Conservation (phyloP, 345 rosid genomes). For the Gossypium stocksii region DNA sequence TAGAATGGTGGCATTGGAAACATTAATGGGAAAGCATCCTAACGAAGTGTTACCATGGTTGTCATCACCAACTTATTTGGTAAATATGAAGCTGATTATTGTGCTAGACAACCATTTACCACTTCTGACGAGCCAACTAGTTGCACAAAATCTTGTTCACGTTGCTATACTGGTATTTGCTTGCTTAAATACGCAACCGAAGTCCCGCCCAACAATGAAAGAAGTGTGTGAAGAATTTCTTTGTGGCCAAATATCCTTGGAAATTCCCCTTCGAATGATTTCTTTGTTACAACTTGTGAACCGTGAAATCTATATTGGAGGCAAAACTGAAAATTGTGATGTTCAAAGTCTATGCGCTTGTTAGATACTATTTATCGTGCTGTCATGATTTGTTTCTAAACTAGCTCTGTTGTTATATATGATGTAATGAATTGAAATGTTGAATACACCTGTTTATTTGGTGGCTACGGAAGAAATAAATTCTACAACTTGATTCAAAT, state of each 20-base stretch:
- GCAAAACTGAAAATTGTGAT: neutral
- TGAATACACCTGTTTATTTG: no score
- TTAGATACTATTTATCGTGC: neutral
- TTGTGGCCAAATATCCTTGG: neutral
- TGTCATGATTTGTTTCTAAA: neutral
- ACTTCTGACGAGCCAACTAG: neutral
- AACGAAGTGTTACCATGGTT: neutral
- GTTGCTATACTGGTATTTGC: neutral
- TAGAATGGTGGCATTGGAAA: slow-evolving; percentile 5
- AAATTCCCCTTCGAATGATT: neutral
- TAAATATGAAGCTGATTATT: neutral
- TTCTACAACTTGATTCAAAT: no score
- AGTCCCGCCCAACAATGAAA: slow-evolving; percentile 17
- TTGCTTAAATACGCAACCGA: neutral
- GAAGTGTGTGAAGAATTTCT: slow-evolving; percentile 6
- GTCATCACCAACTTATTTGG: neutral
- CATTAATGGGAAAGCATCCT: slow-evolving; percentile 18
- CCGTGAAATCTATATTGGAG: no score
- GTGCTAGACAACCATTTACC: neutral
- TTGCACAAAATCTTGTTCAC: neutral
- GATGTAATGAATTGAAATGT: no score
- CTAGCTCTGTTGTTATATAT: neutral
- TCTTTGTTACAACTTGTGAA: neutral
- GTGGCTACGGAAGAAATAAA: no score
- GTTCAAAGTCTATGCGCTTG: neutral